These are phyloP conservation scores for Withania somnifera DNA, from an alignment of 305 asterid species.

Conservation along the genomic window DNA sequence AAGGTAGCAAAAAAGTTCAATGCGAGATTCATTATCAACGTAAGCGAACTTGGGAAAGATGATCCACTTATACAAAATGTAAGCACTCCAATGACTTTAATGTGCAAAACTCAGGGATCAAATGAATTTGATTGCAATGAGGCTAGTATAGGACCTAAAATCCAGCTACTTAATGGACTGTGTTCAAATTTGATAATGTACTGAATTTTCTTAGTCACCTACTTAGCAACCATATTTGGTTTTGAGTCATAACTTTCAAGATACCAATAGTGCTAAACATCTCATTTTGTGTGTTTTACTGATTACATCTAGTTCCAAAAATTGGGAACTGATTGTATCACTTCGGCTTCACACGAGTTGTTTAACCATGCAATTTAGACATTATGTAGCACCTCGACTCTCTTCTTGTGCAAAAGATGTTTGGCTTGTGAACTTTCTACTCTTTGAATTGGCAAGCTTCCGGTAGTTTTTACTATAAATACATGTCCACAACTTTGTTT, in stretches of 20 bases:
- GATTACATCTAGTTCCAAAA: neutral
- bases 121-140: neutral
- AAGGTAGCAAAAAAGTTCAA: constrained; percentile 30
- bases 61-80: constrained; percentile 51
- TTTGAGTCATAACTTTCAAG: neutral
- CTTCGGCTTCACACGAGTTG: neutral
- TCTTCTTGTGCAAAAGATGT: neutral
- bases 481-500: neutral
- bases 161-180: neutral
- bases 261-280: neutral
- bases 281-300: neutral
- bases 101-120: neutral
- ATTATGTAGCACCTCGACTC: neutral
- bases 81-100: constrained; percentile 10
- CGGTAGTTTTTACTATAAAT: neutral
- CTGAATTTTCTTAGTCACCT: neutral
- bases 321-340: neutral
- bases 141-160: neutral
- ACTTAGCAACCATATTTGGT: neutral
- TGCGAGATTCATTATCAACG: constrained; percentile 29
- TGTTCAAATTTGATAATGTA: neutral
- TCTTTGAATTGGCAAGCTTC: neutral
- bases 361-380: neutral
- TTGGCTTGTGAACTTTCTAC: neutral
- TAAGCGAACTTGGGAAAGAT: constrained; percentile 38